phyloP scores from a whole-genome alignment of 495 filamentous ascomycete species.

The Darksidea phi region DNA sequence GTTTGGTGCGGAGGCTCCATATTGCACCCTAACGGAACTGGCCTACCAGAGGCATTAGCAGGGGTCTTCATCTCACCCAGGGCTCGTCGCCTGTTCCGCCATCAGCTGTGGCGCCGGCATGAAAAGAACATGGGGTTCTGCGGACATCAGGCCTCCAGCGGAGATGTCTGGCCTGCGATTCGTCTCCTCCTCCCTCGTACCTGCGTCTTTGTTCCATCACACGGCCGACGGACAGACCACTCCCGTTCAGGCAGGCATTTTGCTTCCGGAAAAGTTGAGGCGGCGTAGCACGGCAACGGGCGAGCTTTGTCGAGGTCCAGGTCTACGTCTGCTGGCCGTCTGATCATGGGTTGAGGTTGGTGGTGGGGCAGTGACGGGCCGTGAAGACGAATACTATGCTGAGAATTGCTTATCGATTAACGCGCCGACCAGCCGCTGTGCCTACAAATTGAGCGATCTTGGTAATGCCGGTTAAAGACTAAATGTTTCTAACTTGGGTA shows the following conservation, averaged over 20 bases:
- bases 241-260: not conserved
- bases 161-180: conserved; percentile 1
- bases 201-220: conserved; percentile 1
- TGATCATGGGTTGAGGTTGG: too few relatives aligned
- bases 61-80: conserved; percentile 15
- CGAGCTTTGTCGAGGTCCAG: too few relatives aligned
- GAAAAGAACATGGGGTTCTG: conserved; percentile 3
- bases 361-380: too few relatives aligned
- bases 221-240: too few relatives aligned
- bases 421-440: too few relatives aligned
- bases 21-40: not conserved
- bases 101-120: conserved; percentile 23
- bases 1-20: not conserved
- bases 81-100: conserved; percentile 17
- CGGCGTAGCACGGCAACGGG: too few relatives aligned
- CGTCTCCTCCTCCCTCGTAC: conserved; percentile 11
- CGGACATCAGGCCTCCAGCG: not conserved
- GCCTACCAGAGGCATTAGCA: conserved; percentile 18
- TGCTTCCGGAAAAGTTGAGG: not conserved
- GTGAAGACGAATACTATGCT: too few relatives aligned
- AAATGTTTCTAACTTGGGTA: not conserved
- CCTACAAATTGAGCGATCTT: too few relatives aligned
- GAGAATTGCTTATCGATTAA: too few relatives aligned
- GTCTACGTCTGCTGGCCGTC: too few relatives aligned
- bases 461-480: conserved; percentile 13